These are phyloP conservation scores for Colletotrichum sp. DNA, from an alignment of 2,329 filamentous ascomycete genomes.

Conservation along the genomic window DNA sequence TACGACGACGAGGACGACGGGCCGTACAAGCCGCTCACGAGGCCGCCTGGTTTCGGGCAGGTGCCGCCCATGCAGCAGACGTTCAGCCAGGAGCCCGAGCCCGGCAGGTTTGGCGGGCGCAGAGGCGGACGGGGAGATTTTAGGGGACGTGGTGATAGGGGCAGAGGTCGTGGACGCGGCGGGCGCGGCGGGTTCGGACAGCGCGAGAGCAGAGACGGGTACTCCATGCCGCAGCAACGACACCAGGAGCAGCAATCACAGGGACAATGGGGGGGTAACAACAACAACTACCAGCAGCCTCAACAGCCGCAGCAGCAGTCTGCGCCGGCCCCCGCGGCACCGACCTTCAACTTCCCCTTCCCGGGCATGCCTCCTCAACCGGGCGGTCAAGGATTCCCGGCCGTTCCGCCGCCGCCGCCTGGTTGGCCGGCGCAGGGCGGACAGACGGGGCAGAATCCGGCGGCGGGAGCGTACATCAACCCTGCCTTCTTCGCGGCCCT, in stretches of 20 bases:
- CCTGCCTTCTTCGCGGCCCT: constrained; percentile 61
- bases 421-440: constrained; percentile 37
- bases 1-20: constrained; percentile 75
- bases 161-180: constrained; percentile 38
- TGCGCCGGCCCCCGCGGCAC: constrained; percentile 28
- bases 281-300: neutral
- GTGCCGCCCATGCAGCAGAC: constrained; percentile 52
- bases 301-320: constrained; percentile 27
- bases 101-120: constrained; percentile 31
- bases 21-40: constrained; percentile 73
- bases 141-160: constrained; percentile 39
- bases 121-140: constrained; percentile 49
- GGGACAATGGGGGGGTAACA: constrained; percentile 35
- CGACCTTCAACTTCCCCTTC: constrained; percentile 49
- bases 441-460: constrained; percentile 36
- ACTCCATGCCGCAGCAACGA: constrained; percentile 35
- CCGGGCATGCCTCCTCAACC: constrained; percentile 44
- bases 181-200: constrained; percentile 41
- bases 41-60: constrained; percentile 68
- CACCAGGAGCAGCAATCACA: constrained; percentile 29
- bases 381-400: constrained; percentile 33
- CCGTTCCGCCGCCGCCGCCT: constrained; percentile 47
- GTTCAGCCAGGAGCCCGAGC: constrained; percentile 43
- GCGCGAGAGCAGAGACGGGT: constrained; percentile 41
- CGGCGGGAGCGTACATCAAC: constrained; percentile 57